A percentile compares a stretch with the other conserved stretches of the same genome.
Conservation (phyloP, 192 early-diverging fungal species). For the Backusella westeae region DNA sequence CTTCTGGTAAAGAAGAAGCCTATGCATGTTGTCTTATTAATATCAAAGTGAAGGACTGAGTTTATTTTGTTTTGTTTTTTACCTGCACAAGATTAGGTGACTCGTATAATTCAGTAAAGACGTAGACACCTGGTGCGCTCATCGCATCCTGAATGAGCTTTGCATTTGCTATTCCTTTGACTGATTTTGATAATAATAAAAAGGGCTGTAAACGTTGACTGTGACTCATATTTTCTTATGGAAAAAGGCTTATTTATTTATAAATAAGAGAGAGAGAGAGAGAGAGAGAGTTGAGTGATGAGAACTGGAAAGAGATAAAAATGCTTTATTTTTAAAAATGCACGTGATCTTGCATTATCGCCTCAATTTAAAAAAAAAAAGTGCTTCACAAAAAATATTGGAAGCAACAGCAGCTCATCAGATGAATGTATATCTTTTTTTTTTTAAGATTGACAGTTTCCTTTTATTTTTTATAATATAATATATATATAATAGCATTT, state of each 20-base stretch:
- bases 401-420: background rate
- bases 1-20: conserved; percentile 47
- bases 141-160: conserved; percentile 74
- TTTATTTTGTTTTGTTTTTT: background rate
- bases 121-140: conserved; percentile 68
- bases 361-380: background rate
- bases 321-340: background rate
- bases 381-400: background rate
- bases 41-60: too few species aligned
- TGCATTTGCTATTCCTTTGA: conserved; percentile 68
- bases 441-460: background rate
- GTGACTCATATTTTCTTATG: background rate
- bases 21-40: conserved; percentile 20
- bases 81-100: conserved; percentile 71
- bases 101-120: conserved; percentile 76
- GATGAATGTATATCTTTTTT: background rate
- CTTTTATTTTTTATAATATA: background rate
- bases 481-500: background rate
- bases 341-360: background rate
- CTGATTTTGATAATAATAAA: conserved; percentile 71
- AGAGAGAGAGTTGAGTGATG: background rate
- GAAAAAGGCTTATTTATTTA: too few species aligned
- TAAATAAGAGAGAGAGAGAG: background rate
- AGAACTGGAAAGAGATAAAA: background rate
- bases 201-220: conserved; percentile 56